A percentile compares a stretch with the other conserved stretches of the same genome.
These are phyloP conservation scores for Saccharomyces mikatae DNA, from an alignment of 805 yeast species.

Conservation along the genomic window DNA sequence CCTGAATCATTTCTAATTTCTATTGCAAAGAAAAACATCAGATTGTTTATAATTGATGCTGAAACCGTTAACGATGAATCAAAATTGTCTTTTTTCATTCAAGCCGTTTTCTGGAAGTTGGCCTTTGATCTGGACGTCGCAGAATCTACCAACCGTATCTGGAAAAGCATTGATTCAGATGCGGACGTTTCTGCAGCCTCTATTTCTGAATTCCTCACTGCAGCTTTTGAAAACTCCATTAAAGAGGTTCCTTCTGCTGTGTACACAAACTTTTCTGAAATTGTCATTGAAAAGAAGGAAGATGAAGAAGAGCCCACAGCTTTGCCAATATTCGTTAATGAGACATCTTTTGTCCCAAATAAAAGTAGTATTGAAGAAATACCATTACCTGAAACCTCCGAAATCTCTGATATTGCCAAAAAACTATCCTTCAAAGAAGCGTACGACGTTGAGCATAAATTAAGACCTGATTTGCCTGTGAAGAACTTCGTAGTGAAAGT, in stretches of 20 bases:
- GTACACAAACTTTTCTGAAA: constrained; percentile 6
- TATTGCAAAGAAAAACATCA: constrained; percentile 44
- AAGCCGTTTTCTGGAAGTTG: constrained; percentile 72
- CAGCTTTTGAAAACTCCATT: constrained; percentile 41
- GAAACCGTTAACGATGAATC: constrained; percentile 60
- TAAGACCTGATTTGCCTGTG: constrained; percentile 87
- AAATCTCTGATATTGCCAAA: constrained; percentile 50
- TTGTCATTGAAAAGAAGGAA: constrained; percentile 32
- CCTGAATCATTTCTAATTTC: constrained; percentile 46
- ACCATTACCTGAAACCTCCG: constrained; percentile 31
- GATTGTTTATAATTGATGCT: constrained; percentile 53
- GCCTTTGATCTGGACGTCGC: constrained; percentile 49
- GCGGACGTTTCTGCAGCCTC: constrained; percentile 73
- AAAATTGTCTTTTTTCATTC: constrained; percentile 59
- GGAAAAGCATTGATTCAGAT: constrained; percentile 73
- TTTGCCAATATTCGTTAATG: constrained; percentile 48
- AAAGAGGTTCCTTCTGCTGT: constrained; percentile 32
- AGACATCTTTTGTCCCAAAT: constrained; percentile 59
- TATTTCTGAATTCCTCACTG: constrained; percentile 55
- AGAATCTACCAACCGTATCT: constrained; percentile 47
- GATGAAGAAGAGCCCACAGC: constrained; percentile 24
- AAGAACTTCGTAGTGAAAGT: constrained; percentile 82
- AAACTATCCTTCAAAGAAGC: constrained; percentile 78
- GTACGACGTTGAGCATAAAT: constrained; percentile 42
- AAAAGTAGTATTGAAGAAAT: constrained; percentile 39